A percentile compares a stretch with the other conserved stretches of the same genome.
These are phyloP conservation scores for Meripilus lineatus DNA, from an alignment of 1,284 basidiomycete species.

Conservation along the genomic window DNA sequence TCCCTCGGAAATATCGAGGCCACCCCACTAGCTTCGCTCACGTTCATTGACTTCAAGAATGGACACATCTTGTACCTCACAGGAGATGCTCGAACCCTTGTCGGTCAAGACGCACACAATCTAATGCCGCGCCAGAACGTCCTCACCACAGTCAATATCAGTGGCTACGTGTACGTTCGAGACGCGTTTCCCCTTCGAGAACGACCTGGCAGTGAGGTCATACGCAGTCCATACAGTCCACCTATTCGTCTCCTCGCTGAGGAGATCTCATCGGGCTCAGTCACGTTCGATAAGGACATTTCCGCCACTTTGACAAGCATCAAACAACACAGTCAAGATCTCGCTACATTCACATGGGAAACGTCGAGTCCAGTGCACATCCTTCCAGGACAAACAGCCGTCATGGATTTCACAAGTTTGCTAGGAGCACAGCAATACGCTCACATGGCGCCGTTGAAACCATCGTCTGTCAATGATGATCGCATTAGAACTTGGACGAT, in stretches of 20 bases:
- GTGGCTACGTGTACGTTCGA: constrained; percentile 48
- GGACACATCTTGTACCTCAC: constrained; percentile 61
- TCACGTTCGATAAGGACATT: constrained; percentile 25
- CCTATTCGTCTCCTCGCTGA: constrained; percentile 49
- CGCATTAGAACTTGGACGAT: constrained; percentile 64
- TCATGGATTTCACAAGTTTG: constrained; percentile 49
- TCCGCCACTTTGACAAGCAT: constrained; percentile 35
- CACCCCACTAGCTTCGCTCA: constrained; percentile 49
- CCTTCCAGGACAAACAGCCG: constrained; percentile 47
- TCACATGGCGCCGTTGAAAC: constrained; percentile 45
- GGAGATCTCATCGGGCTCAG: constrained; percentile 28
- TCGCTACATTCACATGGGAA: constrained; percentile 55
- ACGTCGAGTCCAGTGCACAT: constrained; percentile 32
- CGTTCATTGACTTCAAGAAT: constrained; percentile 48
- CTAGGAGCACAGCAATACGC: constrained; percentile 41
- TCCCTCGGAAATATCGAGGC: constrained; percentile 62
- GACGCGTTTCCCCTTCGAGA: constrained; percentile 53
- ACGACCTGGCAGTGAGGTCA: constrained; percentile 26
- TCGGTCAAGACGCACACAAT: constrained; percentile 40
- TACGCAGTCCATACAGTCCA: constrained; percentile 54
- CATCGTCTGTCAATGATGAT: constrained; percentile 54
- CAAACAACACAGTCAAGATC: constrained; percentile 37
- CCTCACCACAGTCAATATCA: constrained; percentile 44
- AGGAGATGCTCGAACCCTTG: constrained; percentile 46
- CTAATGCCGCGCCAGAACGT: constrained; percentile 55